Evolutionary conservation across 169 alveolate species (phyloP).

Genomic region (Plasmodium falciparum): DNA sequence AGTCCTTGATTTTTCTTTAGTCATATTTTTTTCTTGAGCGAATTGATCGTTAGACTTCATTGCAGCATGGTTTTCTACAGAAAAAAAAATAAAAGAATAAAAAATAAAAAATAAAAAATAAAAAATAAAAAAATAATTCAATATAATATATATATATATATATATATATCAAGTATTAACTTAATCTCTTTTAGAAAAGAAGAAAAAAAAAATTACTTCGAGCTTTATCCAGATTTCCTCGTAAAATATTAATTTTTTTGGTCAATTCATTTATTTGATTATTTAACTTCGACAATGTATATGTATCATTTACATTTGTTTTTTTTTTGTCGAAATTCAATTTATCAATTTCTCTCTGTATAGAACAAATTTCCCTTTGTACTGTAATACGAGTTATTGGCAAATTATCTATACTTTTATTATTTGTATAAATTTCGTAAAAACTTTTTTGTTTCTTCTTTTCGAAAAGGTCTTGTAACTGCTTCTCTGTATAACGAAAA

Average conservation of each 20-base stretch:
- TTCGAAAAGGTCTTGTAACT: constrained; percentile 58
- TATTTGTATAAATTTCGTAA: constrained; percentile 46
- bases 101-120: no score
- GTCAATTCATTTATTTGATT: constrained; percentile 39
- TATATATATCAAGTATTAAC: not conserved
- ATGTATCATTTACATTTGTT: constrained; percentile 14
- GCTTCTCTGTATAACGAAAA: constrained; percentile 62
- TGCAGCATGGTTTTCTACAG: constrained; percentile 6
- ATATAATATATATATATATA: not conserved
- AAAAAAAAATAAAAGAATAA: not conserved
- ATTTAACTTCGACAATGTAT: constrained; percentile 10
- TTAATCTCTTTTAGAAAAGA: not conserved
- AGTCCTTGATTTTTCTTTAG: constrained; percentile 17
- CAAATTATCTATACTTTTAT: constrained; percentile 41
- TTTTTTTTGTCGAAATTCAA: constrained; percentile 28
- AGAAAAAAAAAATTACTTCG: constrained; percentile 25
- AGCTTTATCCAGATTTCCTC: constrained; percentile 49
- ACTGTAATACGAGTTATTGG: constrained; percentile 60
- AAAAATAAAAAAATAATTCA: not conserved
- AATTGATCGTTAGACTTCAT: constrained; percentile 5
- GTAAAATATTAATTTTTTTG: constrained; percentile 27
- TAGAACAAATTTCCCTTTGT: constrained; percentile 63
- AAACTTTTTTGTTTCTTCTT: constrained; percentile 59
- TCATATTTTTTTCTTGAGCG: constrained; percentile 16
- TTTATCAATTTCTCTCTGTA: constrained; percentile 62